These are phyloP conservation scores for Brasilioporus rufonigricans DNA, from an alignment of 768 basidiomycete species.

Conservation along the genomic window DNA sequence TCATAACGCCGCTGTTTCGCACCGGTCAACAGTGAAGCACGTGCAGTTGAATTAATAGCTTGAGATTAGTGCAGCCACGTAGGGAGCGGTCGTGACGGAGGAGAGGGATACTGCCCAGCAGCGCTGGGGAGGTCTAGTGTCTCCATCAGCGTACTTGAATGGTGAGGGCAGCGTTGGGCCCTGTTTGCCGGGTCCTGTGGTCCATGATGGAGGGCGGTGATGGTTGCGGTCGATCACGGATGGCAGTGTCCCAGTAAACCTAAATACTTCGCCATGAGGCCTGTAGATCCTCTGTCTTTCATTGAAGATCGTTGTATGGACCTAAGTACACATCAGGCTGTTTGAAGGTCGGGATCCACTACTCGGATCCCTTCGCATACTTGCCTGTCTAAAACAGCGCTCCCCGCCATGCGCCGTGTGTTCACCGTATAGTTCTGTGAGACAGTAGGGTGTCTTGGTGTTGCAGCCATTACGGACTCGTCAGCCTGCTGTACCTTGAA, in stretches of 20 bases:
- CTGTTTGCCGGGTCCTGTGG: conserved; percentile 13
- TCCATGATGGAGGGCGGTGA: not conserved
- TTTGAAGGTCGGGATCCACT: no score
- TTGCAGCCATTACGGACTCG: no score
- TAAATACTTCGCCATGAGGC: not conserved
- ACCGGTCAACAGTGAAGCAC: not conserved
- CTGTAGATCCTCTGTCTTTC: no score
- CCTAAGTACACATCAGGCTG: no score
- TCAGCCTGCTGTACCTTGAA: no score
- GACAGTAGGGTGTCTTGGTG: no score
- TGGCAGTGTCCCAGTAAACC: not conserved
- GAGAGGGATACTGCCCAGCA: conserved; percentile 11
- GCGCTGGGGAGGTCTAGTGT: not conserved
- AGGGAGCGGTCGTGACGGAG: not conserved
- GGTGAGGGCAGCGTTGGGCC: not conserved
- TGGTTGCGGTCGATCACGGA: not conserved
- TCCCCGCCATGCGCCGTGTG: no score
- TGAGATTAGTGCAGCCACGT: not conserved
- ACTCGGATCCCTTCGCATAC: no score
- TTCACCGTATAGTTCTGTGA: no score
- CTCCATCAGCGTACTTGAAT: conserved; percentile 11
- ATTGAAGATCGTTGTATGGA: no score
- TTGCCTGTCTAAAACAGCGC: no score
- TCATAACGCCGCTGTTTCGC: conserved; percentile 8
- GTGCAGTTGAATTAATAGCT: not conserved